Evolutionary conservation across 768 basidiomycete genomes (phyloP).

Genomic region (Mycena alexandri): DNA sequence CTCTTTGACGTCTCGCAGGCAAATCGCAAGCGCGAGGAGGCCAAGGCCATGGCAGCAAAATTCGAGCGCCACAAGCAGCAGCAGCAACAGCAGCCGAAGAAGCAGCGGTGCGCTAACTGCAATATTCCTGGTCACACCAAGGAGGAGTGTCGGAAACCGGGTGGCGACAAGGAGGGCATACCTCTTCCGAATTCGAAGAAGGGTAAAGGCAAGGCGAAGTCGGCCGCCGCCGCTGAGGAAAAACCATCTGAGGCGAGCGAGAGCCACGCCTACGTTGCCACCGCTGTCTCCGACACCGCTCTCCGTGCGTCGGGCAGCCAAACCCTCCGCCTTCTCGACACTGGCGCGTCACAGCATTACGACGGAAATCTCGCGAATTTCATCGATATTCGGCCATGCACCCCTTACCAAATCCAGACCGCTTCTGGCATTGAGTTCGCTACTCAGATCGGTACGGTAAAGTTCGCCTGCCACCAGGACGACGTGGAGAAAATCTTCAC

Average conservation of each 20-base stretch:
- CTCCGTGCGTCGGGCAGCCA: neutral
- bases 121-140: constrained; percentile 1
- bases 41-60: constrained; percentile 24
- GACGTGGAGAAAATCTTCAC: constrained; percentile 1
- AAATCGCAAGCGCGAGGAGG: constrained; percentile 22
- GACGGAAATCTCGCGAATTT: constrained; percentile 10
- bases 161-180: constrained; percentile 4
- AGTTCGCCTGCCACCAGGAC: constrained; percentile 5
- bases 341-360: constrained; percentile 22
- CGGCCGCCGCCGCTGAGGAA: constrained; percentile 10
- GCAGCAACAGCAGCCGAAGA: constrained; percentile 6
- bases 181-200: neutral
- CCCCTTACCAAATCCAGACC: neutral
- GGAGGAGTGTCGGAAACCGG: constrained; percentile 4
- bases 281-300: neutral
- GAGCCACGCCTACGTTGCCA: constrained; percentile 1
- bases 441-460: constrained; percentile 10
- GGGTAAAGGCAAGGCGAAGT: constrained; percentile 19
- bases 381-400: constrained; percentile 3
- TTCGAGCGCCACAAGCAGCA: constrained; percentile 23
- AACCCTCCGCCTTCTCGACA: constrained; percentile 17
- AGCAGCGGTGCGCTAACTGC: constrained; percentile 18
- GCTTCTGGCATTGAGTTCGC: neutral
- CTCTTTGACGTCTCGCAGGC: constrained; percentile 17
- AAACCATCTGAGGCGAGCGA: constrained; percentile 4